Base-by-base conservation (phyloP, 768 basidiomycete genomes). In the Heimioporus sp. region DNA sequence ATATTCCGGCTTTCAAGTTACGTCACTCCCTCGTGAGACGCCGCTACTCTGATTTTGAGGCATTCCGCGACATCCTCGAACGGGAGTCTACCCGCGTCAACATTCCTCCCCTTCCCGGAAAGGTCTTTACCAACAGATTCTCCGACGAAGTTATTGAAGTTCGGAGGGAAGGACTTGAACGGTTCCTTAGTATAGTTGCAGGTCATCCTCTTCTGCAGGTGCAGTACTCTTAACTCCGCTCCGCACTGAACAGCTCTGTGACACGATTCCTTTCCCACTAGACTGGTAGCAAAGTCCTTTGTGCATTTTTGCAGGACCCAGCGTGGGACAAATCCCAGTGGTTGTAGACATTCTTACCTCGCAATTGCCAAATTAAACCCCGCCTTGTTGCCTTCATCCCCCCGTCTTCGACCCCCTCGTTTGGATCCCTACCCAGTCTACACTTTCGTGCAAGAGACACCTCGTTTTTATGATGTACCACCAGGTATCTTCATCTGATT, bases 1-100 rank as follows among this genome's bases (percentile, higher is more conserved):
- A 98, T 72, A 99, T 98, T 61, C 97, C 95, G 32, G 96, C 96
- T 0, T 99, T 99, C 79, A 97, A 98, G 68, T 81, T 98, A 39
- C 90, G 87, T n/a, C 90, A 92, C 72, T 93, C 91, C 10, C 76
- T 89, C 37, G 92, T 95, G 41, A 82, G 92, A 44, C 79, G 92
- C 41, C 86, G 92, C 43, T 95, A 95, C 68, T 92, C 87, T 38
- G 92, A 95, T 68, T 95, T 95, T 65, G 92, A 95, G 65, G 94
- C 96, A 1, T 99, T 99, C 79, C 86, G 94, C 45, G 96, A 99
- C 68, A 92, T 97, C 66, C 84, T 99, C 46, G 97, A 99, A 72
- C 86, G 93, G 62, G 97, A 99, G 72, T 90, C 87, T 5, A 97
- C 96, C 11, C 80, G 97, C 39, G 97, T 99, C 61, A 99, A 98